These are phyloP conservation scores for Solanum arcanum DNA, from an alignment of 257 asterid genomes.

Conservation along the genomic window DNA sequence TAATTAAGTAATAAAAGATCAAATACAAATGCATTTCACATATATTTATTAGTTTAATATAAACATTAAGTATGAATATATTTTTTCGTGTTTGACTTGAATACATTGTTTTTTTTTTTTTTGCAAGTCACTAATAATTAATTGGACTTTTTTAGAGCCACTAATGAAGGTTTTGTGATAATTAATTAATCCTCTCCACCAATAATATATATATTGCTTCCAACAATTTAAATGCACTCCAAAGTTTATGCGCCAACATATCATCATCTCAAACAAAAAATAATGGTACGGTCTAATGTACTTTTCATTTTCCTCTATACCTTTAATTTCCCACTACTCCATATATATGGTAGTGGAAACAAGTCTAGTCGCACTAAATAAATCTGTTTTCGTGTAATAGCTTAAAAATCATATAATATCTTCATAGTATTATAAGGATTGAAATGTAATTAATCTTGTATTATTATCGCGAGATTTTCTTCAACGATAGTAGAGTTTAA, in stretches of 20 bases:
- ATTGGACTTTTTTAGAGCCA: background rate
- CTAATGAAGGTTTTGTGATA: background rate
- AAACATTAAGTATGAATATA: background rate
- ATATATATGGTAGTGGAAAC: background rate
- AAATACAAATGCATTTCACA: background rate
- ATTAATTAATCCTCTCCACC: background rate
- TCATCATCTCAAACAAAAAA: background rate
- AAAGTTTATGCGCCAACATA: background rate
- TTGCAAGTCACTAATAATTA: background rate
- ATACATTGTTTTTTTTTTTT: background rate
- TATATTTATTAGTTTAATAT: background rate
- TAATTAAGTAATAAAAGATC: background rate
- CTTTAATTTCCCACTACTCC: background rate
- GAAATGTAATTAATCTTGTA: background rate
- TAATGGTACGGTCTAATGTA: background rate
- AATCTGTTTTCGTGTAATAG: background rate
- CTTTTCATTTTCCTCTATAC: background rate
- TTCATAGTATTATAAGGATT: background rate
- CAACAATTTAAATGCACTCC: background rate
- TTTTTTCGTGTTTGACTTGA: background rate
- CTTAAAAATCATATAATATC: background rate
- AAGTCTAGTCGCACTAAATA: background rate
- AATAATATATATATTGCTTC: background rate
- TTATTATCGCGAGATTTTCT: background rate
- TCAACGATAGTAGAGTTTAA: background rate